phyloP scores from a whole-genome alignment of 495 filamentous ascomycete genomes.

The Daldinia vernicosa region DNA sequence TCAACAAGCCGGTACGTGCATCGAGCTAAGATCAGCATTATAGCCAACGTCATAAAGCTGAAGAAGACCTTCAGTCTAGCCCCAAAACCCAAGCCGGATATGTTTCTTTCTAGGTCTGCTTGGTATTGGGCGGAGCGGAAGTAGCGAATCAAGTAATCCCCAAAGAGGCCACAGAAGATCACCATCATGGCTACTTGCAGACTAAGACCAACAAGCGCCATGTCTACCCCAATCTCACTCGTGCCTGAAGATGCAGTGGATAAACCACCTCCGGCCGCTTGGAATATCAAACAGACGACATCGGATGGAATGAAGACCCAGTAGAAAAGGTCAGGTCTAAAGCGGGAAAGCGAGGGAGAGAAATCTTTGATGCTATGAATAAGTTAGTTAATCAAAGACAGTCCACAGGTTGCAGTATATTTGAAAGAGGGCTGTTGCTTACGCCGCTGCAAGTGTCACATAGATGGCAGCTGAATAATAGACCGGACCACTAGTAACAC shows the following conservation, averaged over 20 bases:
- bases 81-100: slow-evolving; percentile 3
- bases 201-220: slow-evolving; percentile 60
- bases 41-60: slow-evolving; percentile 53
- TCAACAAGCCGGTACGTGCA: slow-evolving; percentile 63
- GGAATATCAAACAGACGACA: slow-evolving; percentile 58
- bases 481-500: slow-evolving; percentile 64
- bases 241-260: slow-evolving; percentile 20
- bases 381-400: neutral
- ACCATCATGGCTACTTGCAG: slow-evolving; percentile 57
- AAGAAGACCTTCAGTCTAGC: slow-evolving; percentile 54
- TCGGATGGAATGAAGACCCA: slow-evolving; percentile 65
- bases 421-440: slow-evolving; percentile 9
- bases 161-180: slow-evolving; percentile 53
- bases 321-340: slow-evolving; percentile 62
- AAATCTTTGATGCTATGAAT: slow-evolving; percentile 7
- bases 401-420: neutral
- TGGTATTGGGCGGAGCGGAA: slow-evolving; percentile 29
- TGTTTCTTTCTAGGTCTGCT: slow-evolving; percentile 9
- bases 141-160: slow-evolving; percentile 53
- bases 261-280: slow-evolving; percentile 53
- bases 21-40: slow-evolving; percentile 56
- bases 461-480: slow-evolving; percentile 69
- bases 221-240: slow-evolving; percentile 50
- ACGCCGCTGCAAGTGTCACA: slow-evolving; percentile 59
- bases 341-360: slow-evolving; percentile 55